phyloP scores from a whole-genome alignment of 148 eudicot species.

The Polygonum aviculare region DNA sequence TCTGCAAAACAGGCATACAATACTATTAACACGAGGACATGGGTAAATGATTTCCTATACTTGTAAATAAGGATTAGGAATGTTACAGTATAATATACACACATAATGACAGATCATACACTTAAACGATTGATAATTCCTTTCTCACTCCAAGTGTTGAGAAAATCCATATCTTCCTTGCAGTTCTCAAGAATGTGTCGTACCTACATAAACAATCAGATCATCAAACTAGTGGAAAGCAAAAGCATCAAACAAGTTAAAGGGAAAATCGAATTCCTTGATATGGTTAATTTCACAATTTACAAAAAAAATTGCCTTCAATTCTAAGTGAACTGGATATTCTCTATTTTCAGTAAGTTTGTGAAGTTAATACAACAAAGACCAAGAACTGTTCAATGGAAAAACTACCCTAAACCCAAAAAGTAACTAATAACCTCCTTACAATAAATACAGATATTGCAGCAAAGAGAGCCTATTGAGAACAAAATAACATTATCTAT shows the following conservation, averaged over 20 bases:
- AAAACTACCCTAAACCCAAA: not conserved
- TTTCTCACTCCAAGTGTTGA: constrained; percentile 94
- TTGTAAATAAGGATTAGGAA: not conserved
- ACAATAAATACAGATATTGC: too few relatives aligned
- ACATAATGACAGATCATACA: constrained; percentile 33
- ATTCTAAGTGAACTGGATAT: not conserved
- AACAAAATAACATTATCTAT: not conserved
- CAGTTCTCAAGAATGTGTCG: constrained; percentile 83
- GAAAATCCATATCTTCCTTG: constrained; percentile 99
- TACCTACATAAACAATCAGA: constrained; percentile 42
- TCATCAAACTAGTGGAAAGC: not conserved
- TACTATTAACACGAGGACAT: not conserved
- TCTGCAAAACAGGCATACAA: constrained; percentile 40
- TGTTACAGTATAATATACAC: constrained; percentile 3
- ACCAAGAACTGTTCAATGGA: not conserved
- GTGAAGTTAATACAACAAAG: not conserved
- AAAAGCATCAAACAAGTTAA: not conserved
- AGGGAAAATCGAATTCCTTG: not conserved
- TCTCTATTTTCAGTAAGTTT: not conserved
- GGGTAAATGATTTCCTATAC: not conserved
- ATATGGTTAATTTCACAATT: not conserved
- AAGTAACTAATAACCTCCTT: not conserved
- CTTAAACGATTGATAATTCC: constrained; percentile 72
- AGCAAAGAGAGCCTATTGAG: too few relatives aligned
- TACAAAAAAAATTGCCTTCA: not conserved